Base-by-base conservation (phyloP, 345 rosid species). In the Laguncularia racemosa region DNA sequence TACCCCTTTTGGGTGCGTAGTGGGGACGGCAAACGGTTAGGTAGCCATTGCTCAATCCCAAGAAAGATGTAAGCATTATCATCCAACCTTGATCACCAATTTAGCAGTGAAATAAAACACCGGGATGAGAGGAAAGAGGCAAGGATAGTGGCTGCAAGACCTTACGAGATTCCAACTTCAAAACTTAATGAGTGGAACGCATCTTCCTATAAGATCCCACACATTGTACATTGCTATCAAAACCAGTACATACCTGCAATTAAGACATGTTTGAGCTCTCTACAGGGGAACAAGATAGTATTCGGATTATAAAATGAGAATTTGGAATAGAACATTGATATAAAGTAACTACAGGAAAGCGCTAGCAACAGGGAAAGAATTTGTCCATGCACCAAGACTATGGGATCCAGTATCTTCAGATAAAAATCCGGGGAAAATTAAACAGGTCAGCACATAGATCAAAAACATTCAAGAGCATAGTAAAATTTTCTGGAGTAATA, bases 71-170 rank as follows among this genome's bases (percentile, higher is more conserved):
- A 23, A 88, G 76, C 70, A 84, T 59, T 44, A 86, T 74, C 96
- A 86, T 91, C 92, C 86, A 91, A 20, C 98, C 98, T 54, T 88
- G 90, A 57, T 77, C 85, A 0, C 82, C 98, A 6, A 86, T 59
- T 77, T 88, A 11, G 88, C 89, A 0, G 91, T 84, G 64, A 88
- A 81, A 66, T 91, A 91, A 69, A 91, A 88, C 0, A 89, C 91
- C 0, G 96, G 96, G 16, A 86, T 26, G 3, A 91, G 46, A 76
- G 48, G 46, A 79, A 69, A 10, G 95, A 88, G 12, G 79, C 68
- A 12, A 82, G 23, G 57, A 67, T 71, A 13, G 71, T 81, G 1
- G 5, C 21, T 28, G 40, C 75, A 14, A 91, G 80, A 60, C 76
- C 78, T 65, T 88, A 56, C 96, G 63, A 0, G 93, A 86, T 60